Percentiles rank a stretch among this genome's conserved stretches.
Evolutionary conservation across 1,139 yeast species (phyloP).

Genomic region (Geotrichum aggregatum): DNA sequence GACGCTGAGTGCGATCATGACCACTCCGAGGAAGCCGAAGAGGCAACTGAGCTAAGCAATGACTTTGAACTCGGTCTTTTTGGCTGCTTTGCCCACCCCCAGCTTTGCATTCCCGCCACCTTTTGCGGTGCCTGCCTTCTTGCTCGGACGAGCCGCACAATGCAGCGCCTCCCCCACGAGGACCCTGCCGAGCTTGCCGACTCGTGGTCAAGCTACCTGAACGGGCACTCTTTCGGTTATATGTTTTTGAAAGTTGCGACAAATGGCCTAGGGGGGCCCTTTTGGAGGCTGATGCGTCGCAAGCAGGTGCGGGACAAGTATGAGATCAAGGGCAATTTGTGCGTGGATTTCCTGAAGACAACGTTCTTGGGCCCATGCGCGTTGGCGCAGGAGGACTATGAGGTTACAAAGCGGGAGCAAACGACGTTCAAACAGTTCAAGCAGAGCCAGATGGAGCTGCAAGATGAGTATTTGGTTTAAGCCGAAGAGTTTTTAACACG

Average conservation of each 20-base stretch:
- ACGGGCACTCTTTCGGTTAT: not conserved
- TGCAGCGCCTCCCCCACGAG: not conserved
- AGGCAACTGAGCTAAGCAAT: not conserved
- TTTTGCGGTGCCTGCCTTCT: constrained; percentile 5
- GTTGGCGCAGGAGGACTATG: constrained; percentile 15
- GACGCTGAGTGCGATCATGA: not conserved
- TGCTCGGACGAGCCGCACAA: constrained; percentile 1
- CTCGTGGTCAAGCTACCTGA: constrained; percentile 3
- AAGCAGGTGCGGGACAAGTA: constrained; percentile 5
- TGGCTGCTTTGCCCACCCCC: constrained; percentile 4
- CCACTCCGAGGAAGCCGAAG: not conserved
- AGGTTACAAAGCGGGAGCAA: constrained; percentile 9
- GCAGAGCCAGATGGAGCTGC: not conserved
- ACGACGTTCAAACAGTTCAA: not conserved
- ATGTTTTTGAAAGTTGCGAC: not conserved
- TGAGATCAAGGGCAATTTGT: constrained; percentile 8
- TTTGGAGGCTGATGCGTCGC: constrained; percentile 4
- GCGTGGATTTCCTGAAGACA: constrained; percentile 1
- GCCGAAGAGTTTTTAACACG: not conserved
- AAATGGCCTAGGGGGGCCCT: constrained; percentile 2
- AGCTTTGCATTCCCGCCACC: not conserved
- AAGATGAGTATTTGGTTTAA: constrained; percentile 11
- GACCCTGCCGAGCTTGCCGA: constrained; percentile 2
- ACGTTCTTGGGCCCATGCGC: constrained; percentile 12
- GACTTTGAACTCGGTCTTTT: constrained; percentile 3